Evolutionary conservation across 257 asterid species (phyloP).

Genomic region (Nicotiana paniculata): DNA sequence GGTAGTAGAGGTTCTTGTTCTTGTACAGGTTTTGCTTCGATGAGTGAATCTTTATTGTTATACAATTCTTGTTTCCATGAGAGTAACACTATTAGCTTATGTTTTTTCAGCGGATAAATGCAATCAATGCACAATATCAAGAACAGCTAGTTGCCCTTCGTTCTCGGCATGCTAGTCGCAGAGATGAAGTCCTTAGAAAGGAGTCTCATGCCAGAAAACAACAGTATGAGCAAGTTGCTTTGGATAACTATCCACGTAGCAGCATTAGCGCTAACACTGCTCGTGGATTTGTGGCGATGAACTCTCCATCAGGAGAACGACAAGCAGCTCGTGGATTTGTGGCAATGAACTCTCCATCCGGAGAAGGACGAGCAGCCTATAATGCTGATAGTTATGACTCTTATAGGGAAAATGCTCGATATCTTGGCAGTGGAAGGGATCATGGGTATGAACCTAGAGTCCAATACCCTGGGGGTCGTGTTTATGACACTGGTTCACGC

Average conservation of each 20-base stretch:
- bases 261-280: slow-evolving; percentile 35
- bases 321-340: background rate
- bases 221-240: slow-evolving; percentile 55
- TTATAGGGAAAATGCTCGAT: slow-evolving; percentile 47
- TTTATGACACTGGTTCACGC: slow-evolving; percentile 48
- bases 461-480: slow-evolving; percentile 64
- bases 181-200: slow-evolving; percentile 56
- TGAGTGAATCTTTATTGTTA: background rate
- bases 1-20: background rate
- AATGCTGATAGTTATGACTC: slow-evolving; percentile 46
- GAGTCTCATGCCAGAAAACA: slow-evolving; percentile 66
- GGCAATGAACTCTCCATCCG: slow-evolving; percentile 22
- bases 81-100: slow-evolving; percentile 3
- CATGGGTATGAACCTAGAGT: slow-evolving; percentile 53
- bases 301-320: background rate
- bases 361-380: slow-evolving; percentile 45
- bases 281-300: slow-evolving; percentile 34
- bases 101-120: slow-evolving; percentile 47
- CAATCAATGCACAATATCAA: slow-evolving; percentile 52
- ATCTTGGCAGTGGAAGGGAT: slow-evolving; percentile 40
- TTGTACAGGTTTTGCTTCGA: background rate
- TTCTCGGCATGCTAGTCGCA: slow-evolving; percentile 46
- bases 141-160: slow-evolving; percentile 64
- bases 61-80: background rate
- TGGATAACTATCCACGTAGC: slow-evolving; percentile 41